These are phyloP conservation scores for Chaetomiaceae sp. DNA, from an alignment of 2,329 filamentous ascomycete species.

Conservation along the genomic window DNA sequence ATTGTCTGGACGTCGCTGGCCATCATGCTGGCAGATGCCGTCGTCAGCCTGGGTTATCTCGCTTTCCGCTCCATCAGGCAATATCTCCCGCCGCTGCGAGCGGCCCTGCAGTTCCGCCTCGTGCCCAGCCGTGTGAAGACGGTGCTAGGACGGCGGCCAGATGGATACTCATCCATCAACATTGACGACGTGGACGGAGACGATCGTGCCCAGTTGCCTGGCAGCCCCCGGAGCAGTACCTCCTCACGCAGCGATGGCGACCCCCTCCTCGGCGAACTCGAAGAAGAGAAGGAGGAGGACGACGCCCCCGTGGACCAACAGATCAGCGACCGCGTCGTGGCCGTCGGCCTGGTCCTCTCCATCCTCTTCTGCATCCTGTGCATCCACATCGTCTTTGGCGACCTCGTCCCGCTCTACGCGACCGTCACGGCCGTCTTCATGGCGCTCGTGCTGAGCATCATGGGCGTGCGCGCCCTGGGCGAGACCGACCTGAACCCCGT, in stretches of 20 bases:
- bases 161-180: conserved; percentile 17
- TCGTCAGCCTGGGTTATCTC: conserved; percentile 82
- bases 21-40: conserved; percentile 92
- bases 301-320: conserved; percentile 84
- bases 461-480: conserved; percentile 63
- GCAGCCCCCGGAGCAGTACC: background rate
- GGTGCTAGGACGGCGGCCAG: background rate
- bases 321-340: conserved; percentile 65
- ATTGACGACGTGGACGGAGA: conserved; percentile 6
- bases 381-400: conserved; percentile 78
- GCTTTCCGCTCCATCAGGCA: conserved; percentile 43
- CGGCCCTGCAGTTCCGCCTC: background rate
- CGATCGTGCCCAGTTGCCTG: background rate
- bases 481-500: conserved; percentile 96
- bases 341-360: conserved; percentile 70
- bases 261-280: conserved; percentile 63
- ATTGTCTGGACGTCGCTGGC: conserved; percentile 95
- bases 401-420: conserved; percentile 72
- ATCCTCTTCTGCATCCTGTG: conserved; percentile 74
- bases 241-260: conserved; percentile 16
- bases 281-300: conserved; percentile 60
- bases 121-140: conserved; percentile 6
- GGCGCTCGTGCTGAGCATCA: conserved; percentile 72
- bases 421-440: conserved; percentile 77
- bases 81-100: conserved; percentile 11